phyloP scores from a whole-genome alignment of 192 early-diverging fungal species.

The Entophlyctis luteolus region DNA sequence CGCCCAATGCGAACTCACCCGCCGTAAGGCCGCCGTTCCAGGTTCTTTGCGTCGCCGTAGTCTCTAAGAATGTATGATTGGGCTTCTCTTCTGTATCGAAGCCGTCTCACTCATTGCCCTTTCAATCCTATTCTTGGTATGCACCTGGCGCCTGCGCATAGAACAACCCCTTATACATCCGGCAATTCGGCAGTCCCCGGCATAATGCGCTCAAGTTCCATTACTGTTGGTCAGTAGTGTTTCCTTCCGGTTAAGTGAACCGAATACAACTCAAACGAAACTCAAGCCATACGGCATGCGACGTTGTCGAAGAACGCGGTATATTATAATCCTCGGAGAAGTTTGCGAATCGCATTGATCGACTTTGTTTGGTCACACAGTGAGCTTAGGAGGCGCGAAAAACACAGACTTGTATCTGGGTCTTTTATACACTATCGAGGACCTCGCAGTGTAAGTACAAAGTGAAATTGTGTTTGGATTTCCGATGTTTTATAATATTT shows the following conservation, averaged over 20 bases:
- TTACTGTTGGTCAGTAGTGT: conserved; percentile 54
- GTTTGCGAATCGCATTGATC: not conserved
- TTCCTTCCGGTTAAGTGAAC: not conserved
- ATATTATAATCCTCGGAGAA: not conserved
- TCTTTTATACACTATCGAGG: conserved; percentile 82
- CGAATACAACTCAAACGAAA: not conserved
- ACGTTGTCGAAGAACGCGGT: conserved; percentile 86
- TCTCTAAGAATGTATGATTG: conserved; percentile 36
- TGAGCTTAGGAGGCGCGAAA: conserved; percentile 62
- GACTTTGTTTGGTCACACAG: conserved; percentile 42
- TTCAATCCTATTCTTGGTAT: not conserved
- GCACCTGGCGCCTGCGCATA: conserved; percentile 22
- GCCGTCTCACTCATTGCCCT: not conserved
- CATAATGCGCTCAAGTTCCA: conserved; percentile 83
- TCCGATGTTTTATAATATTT: not conserved
- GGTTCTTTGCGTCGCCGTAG: conserved; percentile 40
- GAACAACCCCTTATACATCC: conserved; percentile 85
- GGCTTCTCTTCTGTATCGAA: not conserved
- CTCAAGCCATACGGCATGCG: conserved; percentile 73
- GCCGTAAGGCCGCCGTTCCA: conserved; percentile 28
- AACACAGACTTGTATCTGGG: conserved; percentile 81
- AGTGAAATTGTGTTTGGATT: too few relatives aligned
- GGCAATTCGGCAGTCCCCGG: conserved; percentile 67
- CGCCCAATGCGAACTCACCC: too few relatives aligned
- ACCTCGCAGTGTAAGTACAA: conserved; percentile 72